Evolutionary conservation across 2,329 filamentous ascomycete species (phyloP).

Genomic region (Colletotrichum chrysophilum): DNA sequence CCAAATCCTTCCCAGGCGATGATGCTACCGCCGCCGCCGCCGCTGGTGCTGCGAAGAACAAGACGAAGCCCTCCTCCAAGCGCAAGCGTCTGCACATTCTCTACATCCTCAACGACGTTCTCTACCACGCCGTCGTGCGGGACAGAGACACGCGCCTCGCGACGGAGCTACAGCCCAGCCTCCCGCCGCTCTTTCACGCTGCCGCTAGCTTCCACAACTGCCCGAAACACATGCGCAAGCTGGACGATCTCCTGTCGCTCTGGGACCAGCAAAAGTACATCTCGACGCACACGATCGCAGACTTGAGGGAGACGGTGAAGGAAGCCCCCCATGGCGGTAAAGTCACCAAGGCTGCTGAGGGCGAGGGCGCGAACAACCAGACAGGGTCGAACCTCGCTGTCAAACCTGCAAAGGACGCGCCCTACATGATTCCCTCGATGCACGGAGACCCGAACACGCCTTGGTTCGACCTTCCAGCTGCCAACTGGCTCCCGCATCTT

Average conservation of each 20-base stretch:
- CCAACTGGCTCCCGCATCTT: slow-evolving; percentile 80
- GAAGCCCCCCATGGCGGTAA: slow-evolving; percentile 33
- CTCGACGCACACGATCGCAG: slow-evolving; percentile 53
- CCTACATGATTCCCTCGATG: slow-evolving; percentile 74
- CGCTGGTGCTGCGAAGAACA: neutral
- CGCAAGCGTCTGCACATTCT: slow-evolving; percentile 77
- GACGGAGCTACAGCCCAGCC: slow-evolving; percentile 59
- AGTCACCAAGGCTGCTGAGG: neutral
- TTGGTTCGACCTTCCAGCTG: slow-evolving; percentile 84
- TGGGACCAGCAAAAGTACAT: slow-evolving; percentile 77
- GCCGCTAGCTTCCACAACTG: slow-evolving; percentile 63
- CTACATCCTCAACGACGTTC: slow-evolving; percentile 78
- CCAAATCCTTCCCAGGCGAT: slow-evolving; percentile 56
- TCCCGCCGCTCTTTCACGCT: slow-evolving; percentile 67
- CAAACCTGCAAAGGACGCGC: slow-evolving; percentile 53
- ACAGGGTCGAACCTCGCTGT: slow-evolving; percentile 26
- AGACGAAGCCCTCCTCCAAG: slow-evolving; percentile 57
- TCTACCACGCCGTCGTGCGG: slow-evolving; percentile 70
- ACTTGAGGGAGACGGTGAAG: slow-evolving; percentile 64
- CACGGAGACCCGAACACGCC: slow-evolving; percentile 77
- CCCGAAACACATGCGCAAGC: slow-evolving; percentile 70
- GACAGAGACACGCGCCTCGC: slow-evolving; percentile 56
- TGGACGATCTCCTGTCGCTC: slow-evolving; percentile 67
- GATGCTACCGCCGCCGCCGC: neutral
- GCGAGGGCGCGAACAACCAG: slow-evolving; percentile 22